Evolutionary conservation across 2,329 filamentous ascomycete species (phyloP).

Genomic region (Thelonectria discophora): DNA sequence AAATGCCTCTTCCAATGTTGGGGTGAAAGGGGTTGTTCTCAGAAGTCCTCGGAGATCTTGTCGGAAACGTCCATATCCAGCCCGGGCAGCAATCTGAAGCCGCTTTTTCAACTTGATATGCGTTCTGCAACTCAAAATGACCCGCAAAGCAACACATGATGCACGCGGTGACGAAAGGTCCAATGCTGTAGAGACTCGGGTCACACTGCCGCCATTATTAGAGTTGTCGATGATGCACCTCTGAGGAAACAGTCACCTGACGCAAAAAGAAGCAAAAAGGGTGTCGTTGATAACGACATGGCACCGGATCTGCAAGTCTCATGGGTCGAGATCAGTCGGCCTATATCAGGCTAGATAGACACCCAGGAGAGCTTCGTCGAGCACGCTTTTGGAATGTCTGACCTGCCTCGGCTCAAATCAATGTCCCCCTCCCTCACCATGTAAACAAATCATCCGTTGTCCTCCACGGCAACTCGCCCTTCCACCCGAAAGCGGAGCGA

Average conservation of each 20-base stretch:
- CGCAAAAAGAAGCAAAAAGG: no score
- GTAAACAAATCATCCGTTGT: neutral
- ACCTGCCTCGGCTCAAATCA: neutral
- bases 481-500: neutral
- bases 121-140: neutral
- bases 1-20: constrained; percentile 5
- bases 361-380: neutral
- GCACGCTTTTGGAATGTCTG: neutral
- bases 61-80: neutral
- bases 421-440: neutral
- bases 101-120: neutral
- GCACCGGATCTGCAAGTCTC: no score
- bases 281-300: no score
- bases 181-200: neutral
- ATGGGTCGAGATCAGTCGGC: no score
- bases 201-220: neutral
- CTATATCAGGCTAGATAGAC: neutral
- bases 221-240: neutral
- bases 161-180: neutral
- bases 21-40: neutral
- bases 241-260: no score
- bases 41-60: neutral
- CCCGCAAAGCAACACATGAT: neutral
- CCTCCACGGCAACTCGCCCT: neutral
- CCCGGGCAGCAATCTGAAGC: neutral